These are phyloP conservation scores for Claviceps cyperi DNA, from an alignment of 2,329 filamentous ascomycete genomes.

Conservation along the genomic window DNA sequence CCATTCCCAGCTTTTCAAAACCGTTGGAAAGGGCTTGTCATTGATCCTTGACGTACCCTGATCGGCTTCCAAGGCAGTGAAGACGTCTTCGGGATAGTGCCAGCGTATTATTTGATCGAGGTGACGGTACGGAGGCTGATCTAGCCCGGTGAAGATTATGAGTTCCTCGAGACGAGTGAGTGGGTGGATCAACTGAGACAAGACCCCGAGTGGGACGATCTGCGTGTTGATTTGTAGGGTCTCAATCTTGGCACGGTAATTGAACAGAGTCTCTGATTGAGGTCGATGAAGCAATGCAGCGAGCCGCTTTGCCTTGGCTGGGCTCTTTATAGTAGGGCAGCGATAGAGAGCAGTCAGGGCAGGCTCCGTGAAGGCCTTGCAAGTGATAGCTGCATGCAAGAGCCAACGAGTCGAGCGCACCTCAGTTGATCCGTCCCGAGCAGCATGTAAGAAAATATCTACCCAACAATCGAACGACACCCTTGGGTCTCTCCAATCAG, in stretches of 20 bases:
- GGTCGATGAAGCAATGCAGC: constrained; percentile 40
- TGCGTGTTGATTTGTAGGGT: constrained; percentile 58
- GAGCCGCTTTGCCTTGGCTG: constrained; percentile 30
- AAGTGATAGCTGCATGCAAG: constrained; percentile 45
- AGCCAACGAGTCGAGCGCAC: constrained; percentile 46
- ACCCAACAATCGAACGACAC: constrained; percentile 56
- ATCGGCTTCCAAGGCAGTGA: constrained; percentile 45
- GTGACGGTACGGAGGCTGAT: constrained; percentile 51
- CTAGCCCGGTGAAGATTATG: constrained; percentile 55
- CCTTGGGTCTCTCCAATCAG: constrained; percentile 37
- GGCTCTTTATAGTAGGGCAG: constrained; percentile 45
- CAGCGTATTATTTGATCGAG: constrained; percentile 46
- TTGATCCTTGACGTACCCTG: constrained; percentile 22
- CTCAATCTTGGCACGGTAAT: constrained; percentile 59
- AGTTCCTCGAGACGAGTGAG: constrained; percentile 55
- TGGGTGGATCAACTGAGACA: constrained; percentile 42
- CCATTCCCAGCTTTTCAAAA: constrained; percentile 46
- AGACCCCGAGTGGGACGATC: constrained; percentile 30
- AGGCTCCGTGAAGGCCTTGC: constrained; percentile 53
- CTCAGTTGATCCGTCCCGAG: constrained; percentile 29
- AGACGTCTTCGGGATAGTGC: constrained; percentile 53
- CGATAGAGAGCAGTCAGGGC: constrained; percentile 60
- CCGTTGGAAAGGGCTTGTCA: constrained; percentile 18
- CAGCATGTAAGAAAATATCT: constrained; percentile 55
- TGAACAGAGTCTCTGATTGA: constrained; percentile 33